These are phyloP conservation scores for Blepharisma japonicum DNA, from an alignment of 73 alveolate species.

Conservation along the genomic window DNA sequence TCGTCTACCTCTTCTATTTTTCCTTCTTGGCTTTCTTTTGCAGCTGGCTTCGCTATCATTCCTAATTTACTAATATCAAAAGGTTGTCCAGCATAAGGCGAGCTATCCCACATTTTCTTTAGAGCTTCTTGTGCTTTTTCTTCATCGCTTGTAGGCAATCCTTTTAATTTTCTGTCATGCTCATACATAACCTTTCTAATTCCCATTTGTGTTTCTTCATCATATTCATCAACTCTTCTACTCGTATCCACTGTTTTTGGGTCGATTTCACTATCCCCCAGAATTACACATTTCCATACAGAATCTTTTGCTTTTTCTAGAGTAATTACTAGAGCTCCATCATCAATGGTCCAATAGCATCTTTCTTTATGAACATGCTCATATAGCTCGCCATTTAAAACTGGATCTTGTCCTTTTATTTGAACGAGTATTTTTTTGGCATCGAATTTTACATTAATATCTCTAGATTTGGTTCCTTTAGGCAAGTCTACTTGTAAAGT, in stretches of 20 bases:
- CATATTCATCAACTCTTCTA: conserved; percentile 94
- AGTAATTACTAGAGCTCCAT: conserved; percentile 69
- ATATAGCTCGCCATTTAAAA: conserved; percentile 88
- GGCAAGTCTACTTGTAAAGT: conserved; percentile 83
- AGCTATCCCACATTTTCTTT: conserved; percentile 89
- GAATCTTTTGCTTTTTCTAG: conserved; percentile 90
- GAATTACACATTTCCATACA: conserved; percentile 94
- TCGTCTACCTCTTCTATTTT: not conserved
- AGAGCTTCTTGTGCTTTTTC: conserved; percentile 87
- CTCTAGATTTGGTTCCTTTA: conserved; percentile 74
- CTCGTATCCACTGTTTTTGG: conserved; percentile 96
- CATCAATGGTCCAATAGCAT: conserved; percentile 92
- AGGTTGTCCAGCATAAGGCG: conserved; percentile 88
- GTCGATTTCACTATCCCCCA: conserved; percentile 97
- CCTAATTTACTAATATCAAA: conserved; percentile 81
- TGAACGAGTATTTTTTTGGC: conserved; percentile 69
- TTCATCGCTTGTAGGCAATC: conserved; percentile 96
- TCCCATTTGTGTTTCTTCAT: conserved; percentile 96
- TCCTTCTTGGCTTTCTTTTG: not conserved
- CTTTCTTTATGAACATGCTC: conserved; percentile 91
- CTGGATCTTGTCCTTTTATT: conserved; percentile 71
- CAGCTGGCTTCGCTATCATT: not conserved
- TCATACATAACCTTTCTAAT: conserved; percentile 92
- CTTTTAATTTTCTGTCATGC: conserved; percentile 89
- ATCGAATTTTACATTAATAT: conserved; percentile 80